phyloP scores from a whole-genome alignment of 2,329 filamentous ascomycete genomes.

The Alternaria angustiovoidea region DNA sequence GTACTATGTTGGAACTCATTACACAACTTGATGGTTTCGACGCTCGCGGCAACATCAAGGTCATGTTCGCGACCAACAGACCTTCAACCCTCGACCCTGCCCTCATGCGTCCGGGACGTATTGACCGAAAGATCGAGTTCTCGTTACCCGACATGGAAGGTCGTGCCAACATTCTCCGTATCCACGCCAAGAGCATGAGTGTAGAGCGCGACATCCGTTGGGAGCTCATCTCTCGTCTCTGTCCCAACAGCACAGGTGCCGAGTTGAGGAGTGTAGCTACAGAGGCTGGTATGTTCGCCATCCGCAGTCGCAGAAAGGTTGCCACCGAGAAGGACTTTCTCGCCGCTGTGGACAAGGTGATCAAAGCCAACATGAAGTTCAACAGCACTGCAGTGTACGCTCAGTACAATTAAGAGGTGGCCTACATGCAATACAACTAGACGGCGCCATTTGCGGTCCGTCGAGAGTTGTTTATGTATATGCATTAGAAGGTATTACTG shows the following conservation, averaged over 20 bases:
- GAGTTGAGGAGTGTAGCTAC: slow-evolving; percentile 96
- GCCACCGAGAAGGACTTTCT: slow-evolving; percentile 99
- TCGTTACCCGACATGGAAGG: slow-evolving; percentile 96
- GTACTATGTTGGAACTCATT: slow-evolving; percentile 97
- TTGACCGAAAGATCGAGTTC: slow-evolving; percentile 99
- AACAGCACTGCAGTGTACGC: slow-evolving; percentile 98
- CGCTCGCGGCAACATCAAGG: slow-evolving; percentile 96
- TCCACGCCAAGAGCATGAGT: slow-evolving; percentile 99
- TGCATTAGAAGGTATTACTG: slow-evolving; percentile 1
- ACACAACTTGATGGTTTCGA: slow-evolving; percentile 98
- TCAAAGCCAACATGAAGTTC: slow-evolving; percentile 99
- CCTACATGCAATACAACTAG: slow-evolving; percentile 99
- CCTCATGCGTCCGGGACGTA: slow-evolving; percentile 95
- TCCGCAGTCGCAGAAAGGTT: slow-evolving; percentile 92
- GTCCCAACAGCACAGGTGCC: slow-evolving; percentile 95
- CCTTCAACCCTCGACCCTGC: slow-evolving; percentile 96
- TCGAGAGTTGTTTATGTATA: background rate
- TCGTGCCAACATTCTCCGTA: slow-evolving; percentile 94
- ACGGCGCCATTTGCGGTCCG: background rate
- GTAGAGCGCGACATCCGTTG: slow-evolving; percentile 98
- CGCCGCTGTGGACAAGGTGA: slow-evolving; percentile 98
- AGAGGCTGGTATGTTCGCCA: slow-evolving; percentile 98
- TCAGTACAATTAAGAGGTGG: slow-evolving; percentile 88
- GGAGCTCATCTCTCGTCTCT: slow-evolving; percentile 97
- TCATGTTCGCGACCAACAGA: slow-evolving; percentile 99